Evolutionary conservation across 352 stramenopile genomes (phyloP), one percentile per base, ranked within the genome.

Genomic region (Phytophthora ramorum): DNA sequence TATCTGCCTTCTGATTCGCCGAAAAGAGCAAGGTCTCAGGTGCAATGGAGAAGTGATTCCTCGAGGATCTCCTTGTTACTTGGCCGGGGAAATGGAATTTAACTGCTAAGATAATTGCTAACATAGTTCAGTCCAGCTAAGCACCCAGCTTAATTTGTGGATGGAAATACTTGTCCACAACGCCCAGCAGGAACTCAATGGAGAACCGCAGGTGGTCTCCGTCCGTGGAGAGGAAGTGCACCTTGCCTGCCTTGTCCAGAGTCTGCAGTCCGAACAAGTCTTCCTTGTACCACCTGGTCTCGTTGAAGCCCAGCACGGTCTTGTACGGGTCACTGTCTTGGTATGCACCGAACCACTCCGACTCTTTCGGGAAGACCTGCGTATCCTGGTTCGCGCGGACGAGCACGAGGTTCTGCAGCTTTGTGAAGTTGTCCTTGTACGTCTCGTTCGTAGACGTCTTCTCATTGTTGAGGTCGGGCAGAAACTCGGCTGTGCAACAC

Each of bases 381-480:
- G 83, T 96, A 76, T 98, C 96, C 26, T 81, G 37, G 20, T 90
- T 90, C 8, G 93, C 96, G 34, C 94, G 81, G 26, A 98, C 78
- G 59, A 98, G 92, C 38, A 97, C 86, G 59, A 98, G 91, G 51
- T 80, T 96, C 16, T 88, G 63, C 10, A 97, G 81, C 51, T 85
- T 87, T 34, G 65, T 72, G 37, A 96, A 98, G 68, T 98, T 98
- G 13, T 85, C 68, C 53, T 92, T 95, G 75, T 94, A 96, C 17
- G 85, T 96, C 41, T 84, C 58, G 47, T 97, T 97, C 6, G 76
- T 56, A 0, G 73, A 22, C 1, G 66, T 38, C 34, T 85, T 90
- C 76, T 98, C 96, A 62, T 98, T 98, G 78, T 98, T 98, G 47
- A 96, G 69, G 50, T 96, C 87, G 14, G 85, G 85, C 14, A 96